Evolutionary conservation across 2,329 filamentous ascomycete species (phyloP).

Genomic region (Aspergillus arachidicola): DNA sequence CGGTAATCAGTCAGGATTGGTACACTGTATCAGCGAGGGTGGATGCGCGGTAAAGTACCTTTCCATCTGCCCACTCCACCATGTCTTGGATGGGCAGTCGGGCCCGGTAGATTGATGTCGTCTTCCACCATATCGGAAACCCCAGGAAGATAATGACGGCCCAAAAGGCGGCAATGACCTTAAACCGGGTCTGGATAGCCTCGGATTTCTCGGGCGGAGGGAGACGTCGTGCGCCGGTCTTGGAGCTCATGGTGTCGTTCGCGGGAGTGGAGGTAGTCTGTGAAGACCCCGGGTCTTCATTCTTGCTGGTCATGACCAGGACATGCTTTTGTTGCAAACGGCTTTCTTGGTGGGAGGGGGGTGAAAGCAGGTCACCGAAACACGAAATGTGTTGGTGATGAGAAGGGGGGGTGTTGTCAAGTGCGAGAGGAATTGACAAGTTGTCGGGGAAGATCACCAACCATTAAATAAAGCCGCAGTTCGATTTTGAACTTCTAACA

Average conservation of each 20-base stretch:
- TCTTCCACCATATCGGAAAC: constrained; percentile 93
- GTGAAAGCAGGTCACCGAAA: not conserved
- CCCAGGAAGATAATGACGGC: constrained; percentile 79
- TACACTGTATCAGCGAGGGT: not conserved
- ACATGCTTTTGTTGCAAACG: constrained; percentile 33
- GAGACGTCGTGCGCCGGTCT: constrained; percentile 37
- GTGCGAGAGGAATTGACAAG: not conserved
- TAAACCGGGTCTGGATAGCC: constrained; percentile 68
- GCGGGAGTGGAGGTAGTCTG: constrained; percentile 16
- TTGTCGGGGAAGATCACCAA: not conserved
- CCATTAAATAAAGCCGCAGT: not conserved
- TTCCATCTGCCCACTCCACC: constrained; percentile 88
- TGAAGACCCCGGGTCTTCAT: constrained; percentile 37
- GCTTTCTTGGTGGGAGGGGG: constrained; percentile 9
- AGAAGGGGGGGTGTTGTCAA: not conserved
- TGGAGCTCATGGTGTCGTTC: constrained; percentile 23
- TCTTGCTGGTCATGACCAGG: constrained; percentile 36
- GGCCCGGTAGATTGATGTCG: constrained; percentile 88
- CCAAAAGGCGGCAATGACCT: constrained; percentile 89
- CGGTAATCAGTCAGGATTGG: constrained; percentile 4
- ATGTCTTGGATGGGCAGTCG: constrained; percentile 81
- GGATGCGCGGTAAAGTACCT: constrained; percentile 56
- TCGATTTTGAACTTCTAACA: not conserved
- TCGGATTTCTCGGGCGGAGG: constrained; percentile 79
- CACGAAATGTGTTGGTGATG: not conserved